These are phyloP conservation scores for Termitomyces sp. DNA, from an alignment of 768 basidiomycete species.

Conservation along the genomic window DNA sequence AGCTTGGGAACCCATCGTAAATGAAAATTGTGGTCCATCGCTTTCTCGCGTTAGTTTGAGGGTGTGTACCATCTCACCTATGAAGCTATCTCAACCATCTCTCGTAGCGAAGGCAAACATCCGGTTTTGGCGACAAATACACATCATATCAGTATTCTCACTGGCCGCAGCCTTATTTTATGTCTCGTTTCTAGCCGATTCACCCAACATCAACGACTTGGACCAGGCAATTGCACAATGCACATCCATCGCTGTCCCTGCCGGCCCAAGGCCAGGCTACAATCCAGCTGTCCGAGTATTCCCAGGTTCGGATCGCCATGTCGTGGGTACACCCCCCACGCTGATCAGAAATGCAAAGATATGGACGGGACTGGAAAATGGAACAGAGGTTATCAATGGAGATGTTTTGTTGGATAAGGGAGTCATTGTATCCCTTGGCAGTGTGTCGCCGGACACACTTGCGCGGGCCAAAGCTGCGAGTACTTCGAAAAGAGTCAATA, in stretches of 20 bases:
- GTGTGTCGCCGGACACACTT: constrained; percentile 20
- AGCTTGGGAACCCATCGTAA: not conserved
- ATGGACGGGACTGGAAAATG: constrained; percentile 67
- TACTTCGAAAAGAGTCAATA: constrained; percentile 18
- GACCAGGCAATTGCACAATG: constrained; percentile 5
- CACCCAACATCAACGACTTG: not conserved
- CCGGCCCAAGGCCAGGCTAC: constrained; percentile 9
- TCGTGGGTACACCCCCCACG: constrained; percentile 43
- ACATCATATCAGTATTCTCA: not conserved
- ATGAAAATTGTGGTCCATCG: not conserved
- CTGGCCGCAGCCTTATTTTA: not conserved
- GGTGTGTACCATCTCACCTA: not conserved
- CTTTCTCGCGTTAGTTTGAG: not conserved
- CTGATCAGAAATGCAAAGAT: constrained; percentile 66
- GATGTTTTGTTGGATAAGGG: constrained; percentile 63
- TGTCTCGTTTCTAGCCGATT: not conserved
- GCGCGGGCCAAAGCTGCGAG: constrained; percentile 7
- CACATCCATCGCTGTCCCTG: constrained; percentile 7
- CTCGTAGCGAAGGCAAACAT: not conserved
- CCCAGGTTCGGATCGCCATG: constrained; percentile 48
- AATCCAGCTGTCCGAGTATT: constrained; percentile 1
- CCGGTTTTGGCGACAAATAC: not conserved
- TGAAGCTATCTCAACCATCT: constrained; percentile 3
- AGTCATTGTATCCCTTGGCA: constrained; percentile 51
- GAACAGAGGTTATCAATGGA: constrained; percentile 50